Base-by-base conservation (phyloP, 768 basidiomycete species). In the Tylopilus felleus region DNA sequence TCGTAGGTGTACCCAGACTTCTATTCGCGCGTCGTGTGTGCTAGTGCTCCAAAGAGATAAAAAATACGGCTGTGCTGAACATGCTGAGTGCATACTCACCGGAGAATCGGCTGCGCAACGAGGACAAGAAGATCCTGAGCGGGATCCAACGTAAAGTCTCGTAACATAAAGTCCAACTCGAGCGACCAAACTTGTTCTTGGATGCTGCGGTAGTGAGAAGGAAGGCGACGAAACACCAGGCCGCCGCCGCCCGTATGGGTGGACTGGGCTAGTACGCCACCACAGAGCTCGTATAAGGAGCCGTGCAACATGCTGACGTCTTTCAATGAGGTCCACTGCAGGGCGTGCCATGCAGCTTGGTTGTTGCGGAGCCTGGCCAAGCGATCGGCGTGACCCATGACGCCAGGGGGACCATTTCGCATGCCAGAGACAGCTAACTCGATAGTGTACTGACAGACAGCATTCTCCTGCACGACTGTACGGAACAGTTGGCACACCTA, bases 141-240 rank as follows among this genome's bases (percentile, higher is more conserved):
- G 17, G 84, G 82, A 63, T 88, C 86, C 73, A 89, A 77, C 8
- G 74, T 75, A 57, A 84, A 84, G 59, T 85, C 84, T n/a, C 79
- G 75, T 13, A 83, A 60, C 16, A 55, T 33, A 33, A 79, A 57
- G 5, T 70, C 70, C 51, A 72, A 31, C 21, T 70, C 63, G 17
- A 80, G 53, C 6, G 65, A 64, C 83, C 83, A 84, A 16, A 67
- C 60, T 35, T 69, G 70, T 45, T 75, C 72, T 47, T 75, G 60
- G 53, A 84, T 81, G n/a, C 64, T 70, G 22, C 80, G 77, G 45
- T 71, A 65, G 25, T 62, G 61, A 9, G 83, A 84, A 17, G 83
- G 80, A 12, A 85, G 73, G 47, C 75, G 75, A 50, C 67, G 66
- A 60, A 84, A 82, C 16, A 58, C 60, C 31, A 85, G 66, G 1